Evolutionary conservation across 163 green algal species (phyloP).

Genomic region (Coccomyxa subellipsoidea): DNA sequence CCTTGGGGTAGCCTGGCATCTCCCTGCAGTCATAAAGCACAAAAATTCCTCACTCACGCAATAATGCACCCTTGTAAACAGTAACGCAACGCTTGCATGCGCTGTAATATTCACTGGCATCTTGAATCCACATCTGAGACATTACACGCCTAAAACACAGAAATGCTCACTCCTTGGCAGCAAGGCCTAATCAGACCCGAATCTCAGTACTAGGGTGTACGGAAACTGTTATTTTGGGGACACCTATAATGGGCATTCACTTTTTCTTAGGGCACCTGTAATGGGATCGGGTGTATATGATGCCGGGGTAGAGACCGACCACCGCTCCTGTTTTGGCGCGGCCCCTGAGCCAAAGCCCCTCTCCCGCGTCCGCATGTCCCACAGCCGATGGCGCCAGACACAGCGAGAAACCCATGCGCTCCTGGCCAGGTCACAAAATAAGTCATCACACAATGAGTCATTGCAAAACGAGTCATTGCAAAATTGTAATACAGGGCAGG

Average conservation of each 20-base stretch:
- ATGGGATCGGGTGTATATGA: conserved; percentile 49
- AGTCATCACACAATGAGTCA: no score
- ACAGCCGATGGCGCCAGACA: conserved; percentile 38
- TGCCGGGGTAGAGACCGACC: conserved; percentile 71
- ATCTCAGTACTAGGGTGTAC: no score
- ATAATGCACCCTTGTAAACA: no score
- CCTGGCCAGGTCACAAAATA: no score
- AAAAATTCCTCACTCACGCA: no score
- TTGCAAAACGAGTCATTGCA: no score
- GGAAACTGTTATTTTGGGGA: no score
- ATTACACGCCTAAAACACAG: not conserved
- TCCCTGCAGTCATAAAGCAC: conserved; percentile 36
- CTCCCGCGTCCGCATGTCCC: conserved; percentile 41
- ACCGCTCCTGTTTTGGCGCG: conserved; percentile 40
- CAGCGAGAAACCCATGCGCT: conserved; percentile 38
- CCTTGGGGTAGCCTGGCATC: conserved; percentile 60
- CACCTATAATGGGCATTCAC: not conserved
- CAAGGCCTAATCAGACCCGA: no score
- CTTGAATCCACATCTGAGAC: no score
- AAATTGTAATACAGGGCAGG: no score
- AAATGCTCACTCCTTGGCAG: not conserved
- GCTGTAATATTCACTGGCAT: no score
- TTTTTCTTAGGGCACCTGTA: conserved; percentile 22
- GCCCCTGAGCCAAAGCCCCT: conserved; percentile 56
- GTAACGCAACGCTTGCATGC: no score